These are phyloP conservation scores for Leccinum pachyderme DNA, from an alignment of 1,284 basidiomycete species.

Conservation along the genomic window DNA sequence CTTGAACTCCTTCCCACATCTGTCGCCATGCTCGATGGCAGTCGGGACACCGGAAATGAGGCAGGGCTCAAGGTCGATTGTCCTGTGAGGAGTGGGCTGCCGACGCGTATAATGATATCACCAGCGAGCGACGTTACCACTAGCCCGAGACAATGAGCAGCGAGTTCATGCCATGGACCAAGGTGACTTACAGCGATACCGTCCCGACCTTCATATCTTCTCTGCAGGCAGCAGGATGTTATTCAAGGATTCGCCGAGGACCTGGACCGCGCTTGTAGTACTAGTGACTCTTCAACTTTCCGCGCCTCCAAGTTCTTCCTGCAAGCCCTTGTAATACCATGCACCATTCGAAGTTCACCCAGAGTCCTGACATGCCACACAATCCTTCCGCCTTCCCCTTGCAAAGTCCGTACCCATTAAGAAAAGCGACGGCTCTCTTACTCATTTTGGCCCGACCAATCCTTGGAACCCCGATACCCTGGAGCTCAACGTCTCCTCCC, in stretches of 20 bases:
- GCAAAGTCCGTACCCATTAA: background rate
- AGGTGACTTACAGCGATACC: background rate
- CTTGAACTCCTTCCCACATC: background rate
- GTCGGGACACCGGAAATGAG: background rate
- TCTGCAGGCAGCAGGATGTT: background rate
- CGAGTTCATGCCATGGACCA: background rate
- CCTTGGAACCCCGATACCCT: background rate
- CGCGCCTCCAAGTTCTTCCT: background rate
- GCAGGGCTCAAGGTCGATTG: background rate
- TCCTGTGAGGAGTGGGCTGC: background rate
- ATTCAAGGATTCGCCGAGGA: background rate
- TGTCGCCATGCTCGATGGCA: background rate
- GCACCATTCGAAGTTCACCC: background rate
- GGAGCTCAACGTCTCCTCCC: background rate
- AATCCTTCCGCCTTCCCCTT: background rate
- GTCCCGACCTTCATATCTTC: conserved; percentile 2
- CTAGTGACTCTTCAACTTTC: no score
- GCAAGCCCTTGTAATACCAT: background rate
- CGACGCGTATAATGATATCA: background rate
- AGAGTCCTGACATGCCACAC: background rate
- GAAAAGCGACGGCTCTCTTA: no score
- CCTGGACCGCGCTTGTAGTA: no score
- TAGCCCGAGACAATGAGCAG: background rate
- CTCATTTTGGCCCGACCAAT: background rate
- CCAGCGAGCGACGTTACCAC: background rate